Conservation (phyloP, 2,329 filamentous ascomycete genomes). For the Fusarium sp. region DNA sequence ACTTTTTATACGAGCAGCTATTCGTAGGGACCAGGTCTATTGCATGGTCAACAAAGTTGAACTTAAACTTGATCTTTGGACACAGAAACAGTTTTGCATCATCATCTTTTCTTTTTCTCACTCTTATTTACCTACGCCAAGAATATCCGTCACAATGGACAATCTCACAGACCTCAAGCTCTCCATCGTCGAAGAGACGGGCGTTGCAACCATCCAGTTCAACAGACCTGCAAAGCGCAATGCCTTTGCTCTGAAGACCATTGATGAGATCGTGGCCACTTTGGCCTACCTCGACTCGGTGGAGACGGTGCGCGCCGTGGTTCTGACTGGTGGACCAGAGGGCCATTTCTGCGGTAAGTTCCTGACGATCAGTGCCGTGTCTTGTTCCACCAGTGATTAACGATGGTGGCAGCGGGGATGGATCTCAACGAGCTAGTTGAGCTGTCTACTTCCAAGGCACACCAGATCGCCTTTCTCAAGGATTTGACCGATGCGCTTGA, state of each 20-base stretch:
- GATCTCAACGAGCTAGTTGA: constrained; percentile 32
- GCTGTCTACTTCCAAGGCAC: constrained; percentile 26
- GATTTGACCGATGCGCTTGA: constrained; percentile 31
- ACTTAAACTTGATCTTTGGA: constrained; percentile 11
- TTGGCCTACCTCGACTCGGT: constrained; percentile 22
- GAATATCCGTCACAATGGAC: constrained; percentile 8
- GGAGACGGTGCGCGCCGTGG: constrained; percentile 11
- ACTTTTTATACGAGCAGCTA: neutral
- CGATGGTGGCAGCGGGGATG: constrained; percentile 22
- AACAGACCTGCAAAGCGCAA: constrained; percentile 35
- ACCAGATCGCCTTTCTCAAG: constrained; percentile 26
- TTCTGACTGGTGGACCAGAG: constrained; percentile 30
- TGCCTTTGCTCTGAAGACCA: constrained; percentile 31
- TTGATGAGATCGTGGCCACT: constrained; percentile 21
- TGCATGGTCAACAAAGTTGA: neutral
- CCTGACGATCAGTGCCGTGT: neutral
- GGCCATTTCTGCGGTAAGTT: constrained; percentile 36
- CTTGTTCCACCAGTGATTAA: constrained; percentile 3
- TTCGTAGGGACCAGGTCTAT: neutral
- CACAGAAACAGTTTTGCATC: neutral
- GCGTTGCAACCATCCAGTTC: constrained; percentile 28
- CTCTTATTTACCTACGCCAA: neutral
- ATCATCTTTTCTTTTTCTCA: neutral
- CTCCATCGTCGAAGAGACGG: neutral
- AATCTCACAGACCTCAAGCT: constrained; percentile 28